Evolutionary conservation across 2,329 filamentous ascomycete species (phyloP).

Genomic region (Fusarium albosuccineum): DNA sequence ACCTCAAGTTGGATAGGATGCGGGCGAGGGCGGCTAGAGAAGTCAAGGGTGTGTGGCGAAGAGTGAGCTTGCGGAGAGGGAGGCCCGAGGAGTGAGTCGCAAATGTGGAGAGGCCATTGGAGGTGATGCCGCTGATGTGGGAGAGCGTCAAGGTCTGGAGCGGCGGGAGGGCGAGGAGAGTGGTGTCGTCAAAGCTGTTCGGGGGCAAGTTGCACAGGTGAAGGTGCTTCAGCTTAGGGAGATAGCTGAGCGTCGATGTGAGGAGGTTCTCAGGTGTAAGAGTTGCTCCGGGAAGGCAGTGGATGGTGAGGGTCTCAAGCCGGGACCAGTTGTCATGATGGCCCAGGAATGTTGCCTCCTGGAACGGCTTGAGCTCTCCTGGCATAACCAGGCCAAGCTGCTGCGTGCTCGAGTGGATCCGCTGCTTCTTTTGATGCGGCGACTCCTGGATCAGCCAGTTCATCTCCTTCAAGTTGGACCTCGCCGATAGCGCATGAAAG

Average conservation of each 20-base stretch:
- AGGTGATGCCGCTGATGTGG: conserved; percentile 68
- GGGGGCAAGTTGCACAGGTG: conserved; percentile 69
- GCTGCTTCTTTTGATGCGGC: conserved; percentile 49
- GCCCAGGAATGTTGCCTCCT: conserved; percentile 61
- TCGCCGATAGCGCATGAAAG: conserved; percentile 70
- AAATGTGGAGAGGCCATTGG: conserved; percentile 68
- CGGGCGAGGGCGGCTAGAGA: conserved; percentile 69
- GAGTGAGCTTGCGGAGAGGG: conserved; percentile 62
- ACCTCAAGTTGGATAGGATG: conserved; percentile 67
- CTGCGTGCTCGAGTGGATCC: conserved; percentile 45
- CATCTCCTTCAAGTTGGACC: conserved; percentile 68
- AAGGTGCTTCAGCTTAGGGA: conserved; percentile 70
- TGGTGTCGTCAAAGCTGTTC: conserved; percentile 68
- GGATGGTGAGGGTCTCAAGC: conserved; percentile 69
- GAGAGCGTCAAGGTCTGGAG: conserved; percentile 68
- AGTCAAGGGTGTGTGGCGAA: conserved; percentile 69
- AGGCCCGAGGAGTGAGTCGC: conserved; percentile 63
- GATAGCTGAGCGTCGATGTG: conserved; percentile 60
- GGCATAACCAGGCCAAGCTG: conserved; percentile 49
- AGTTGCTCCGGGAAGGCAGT: conserved; percentile 69
- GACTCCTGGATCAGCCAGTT: conserved; percentile 67
- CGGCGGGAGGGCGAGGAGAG: conserved; percentile 66
- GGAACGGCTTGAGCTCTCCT: conserved; percentile 45
- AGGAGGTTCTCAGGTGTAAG: conserved; percentile 67
- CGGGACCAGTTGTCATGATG: conserved; percentile 67